Evolutionary conservation across 2,329 filamentous ascomycete species (phyloP).

Genomic region (Fonsecaea nubica): DNA sequence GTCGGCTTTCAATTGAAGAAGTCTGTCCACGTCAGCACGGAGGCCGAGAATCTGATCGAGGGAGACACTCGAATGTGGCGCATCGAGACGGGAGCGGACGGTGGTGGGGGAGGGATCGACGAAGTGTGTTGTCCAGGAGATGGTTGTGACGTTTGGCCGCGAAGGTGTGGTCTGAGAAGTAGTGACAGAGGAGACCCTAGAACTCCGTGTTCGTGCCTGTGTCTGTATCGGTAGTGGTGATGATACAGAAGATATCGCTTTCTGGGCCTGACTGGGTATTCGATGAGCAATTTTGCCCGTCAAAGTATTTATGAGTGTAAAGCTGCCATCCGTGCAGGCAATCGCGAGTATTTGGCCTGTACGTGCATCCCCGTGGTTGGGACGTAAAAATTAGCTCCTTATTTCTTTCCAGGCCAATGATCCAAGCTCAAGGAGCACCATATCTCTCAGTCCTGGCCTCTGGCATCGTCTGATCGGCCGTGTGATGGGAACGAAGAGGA

Average conservation of each 20-base stretch:
- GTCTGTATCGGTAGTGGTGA: slow-evolving; percentile 11
- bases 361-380: neutral
- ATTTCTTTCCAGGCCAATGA: neutral
- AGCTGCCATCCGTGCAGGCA: slow-evolving; percentile 80
- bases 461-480: neutral
- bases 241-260: neutral
- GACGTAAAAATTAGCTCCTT: neutral
- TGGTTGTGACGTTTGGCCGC: slow-evolving; percentile 36
- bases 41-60: slow-evolving; percentile 53
- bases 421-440: neutral
- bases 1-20: slow-evolving; percentile 55
- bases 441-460: neutral
- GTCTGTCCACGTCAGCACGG: slow-evolving; percentile 46
- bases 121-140: slow-evolving; percentile 62
- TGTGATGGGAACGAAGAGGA: neutral
- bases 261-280: slow-evolving; percentile 28
- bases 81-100: slow-evolving; percentile 51
- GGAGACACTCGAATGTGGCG: slow-evolving; percentile 45
- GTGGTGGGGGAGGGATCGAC: slow-evolving; percentile 53
- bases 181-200: slow-evolving; percentile 1
- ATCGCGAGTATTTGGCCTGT: slow-evolving; percentile 78
- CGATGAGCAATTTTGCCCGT: slow-evolving; percentile 78
- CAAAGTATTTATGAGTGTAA: slow-evolving; percentile 78
- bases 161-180: neutral
- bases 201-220: slow-evolving; percentile 13